Evolutionary conservation across 768 basidiomycete genomes (phyloP), one percentile per base, ranked within the genome.

Genomic region (Myochromella boudieri): DNA sequence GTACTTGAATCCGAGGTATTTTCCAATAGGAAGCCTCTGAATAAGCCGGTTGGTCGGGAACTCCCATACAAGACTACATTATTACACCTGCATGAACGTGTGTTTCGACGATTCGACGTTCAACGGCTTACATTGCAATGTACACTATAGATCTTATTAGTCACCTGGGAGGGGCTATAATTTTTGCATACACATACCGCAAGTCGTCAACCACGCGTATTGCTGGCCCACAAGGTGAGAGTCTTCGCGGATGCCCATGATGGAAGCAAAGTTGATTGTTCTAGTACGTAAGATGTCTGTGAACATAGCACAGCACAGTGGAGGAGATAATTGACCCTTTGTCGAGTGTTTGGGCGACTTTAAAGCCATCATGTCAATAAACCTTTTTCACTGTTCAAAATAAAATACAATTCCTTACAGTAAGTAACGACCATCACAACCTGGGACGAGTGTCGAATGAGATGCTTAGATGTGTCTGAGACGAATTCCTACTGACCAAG

Each of bases 151-250:
- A 15, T 10, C 32, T 42, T 18, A 26, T 14, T n/a, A 21, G 9
- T 18, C 18, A 20, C n/a, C n/a, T 27, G 2, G 28, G 5, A 24
- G n/a, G n/a, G n/a, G n/a, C n/a, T n/a, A n/a, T n/a, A n/a, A n/a
- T n/a, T 37, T 26, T 31, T 29, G 24, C 37, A 32, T 36, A 14
- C 5, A 52, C 71, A 6, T 52, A 74, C 72, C 70, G 50, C 74
- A 76, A 34, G 74, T 74, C 11, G 74, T 74, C 6, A 76, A 54
- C 69, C 75, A 74, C 4, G 71, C 68, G 52, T 78, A 78, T 55
- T 76, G 66, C 58, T 79, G 76, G 1, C 78, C 77, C 24, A 65
- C 59, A 15, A 80, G 69, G 37, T 70, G 51, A 4, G 70, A 69
- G 51, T 78, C 76, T 46, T 66, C 57, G 6, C 57, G 57, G 31